phyloP scores from a whole-genome alignment of 2,329 filamentous ascomycete species.

The Colletotrichum eleusines region DNA sequence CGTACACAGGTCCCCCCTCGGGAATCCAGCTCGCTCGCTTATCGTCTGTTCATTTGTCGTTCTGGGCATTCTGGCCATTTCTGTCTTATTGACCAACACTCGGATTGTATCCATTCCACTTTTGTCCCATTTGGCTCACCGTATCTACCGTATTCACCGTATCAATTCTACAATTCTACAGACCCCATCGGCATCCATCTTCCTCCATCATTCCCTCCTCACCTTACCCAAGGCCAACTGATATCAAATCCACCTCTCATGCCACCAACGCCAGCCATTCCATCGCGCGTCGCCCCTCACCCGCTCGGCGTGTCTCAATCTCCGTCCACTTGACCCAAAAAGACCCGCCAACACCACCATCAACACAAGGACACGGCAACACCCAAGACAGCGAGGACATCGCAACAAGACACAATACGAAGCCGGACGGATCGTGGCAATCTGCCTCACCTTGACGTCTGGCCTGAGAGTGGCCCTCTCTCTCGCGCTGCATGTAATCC shows the following conservation, averaged over 20 bases:
- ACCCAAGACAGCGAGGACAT: not conserved
- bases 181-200: not conserved
- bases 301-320: slow-evolving; percentile 21
- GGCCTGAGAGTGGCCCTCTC: slow-evolving; percentile 9
- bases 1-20: not conserved
- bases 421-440: slow-evolving; percentile 1
- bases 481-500: slow-evolving; percentile 18
- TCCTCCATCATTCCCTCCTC: not conserved
- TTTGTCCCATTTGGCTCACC: slow-evolving; percentile 8
- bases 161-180: slow-evolving; percentile 8
- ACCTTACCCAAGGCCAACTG: slow-evolving; percentile 5
- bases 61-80: not conserved
- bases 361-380: slow-evolving; percentile 9
- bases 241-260: slow-evolving; percentile 24
- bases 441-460: slow-evolving; percentile 1
- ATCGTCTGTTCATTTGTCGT: not conserved
- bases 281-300: not conserved
- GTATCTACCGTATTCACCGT: slow-evolving; percentile 20
- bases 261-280: slow-evolving; percentile 10
- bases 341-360: slow-evolving; percentile 11
- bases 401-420: slow-evolving; percentile 14
- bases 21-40: not conserved
- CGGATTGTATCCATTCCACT: slow-evolving; percentile 3
- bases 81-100: not conserved
- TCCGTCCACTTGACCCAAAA: slow-evolving; percentile 15